Percentiles rank a stretch among this genome's conserved stretches.
Conservation (phyloP, 2,329 filamentous ascomycete species). For the Paramyrothecium roridum region DNA sequence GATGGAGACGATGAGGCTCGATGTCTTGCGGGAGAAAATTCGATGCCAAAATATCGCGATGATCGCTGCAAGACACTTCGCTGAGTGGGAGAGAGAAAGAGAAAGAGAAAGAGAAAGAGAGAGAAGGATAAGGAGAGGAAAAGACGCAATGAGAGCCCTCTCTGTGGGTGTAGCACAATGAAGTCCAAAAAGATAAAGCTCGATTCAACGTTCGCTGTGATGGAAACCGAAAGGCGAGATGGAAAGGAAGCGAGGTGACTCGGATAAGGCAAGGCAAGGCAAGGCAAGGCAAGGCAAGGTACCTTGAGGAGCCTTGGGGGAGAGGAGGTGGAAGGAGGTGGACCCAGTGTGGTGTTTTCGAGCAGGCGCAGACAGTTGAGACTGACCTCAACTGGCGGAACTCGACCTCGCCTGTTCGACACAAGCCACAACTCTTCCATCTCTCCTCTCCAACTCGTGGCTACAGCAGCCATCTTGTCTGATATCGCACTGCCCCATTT, state of each 20-base stretch:
- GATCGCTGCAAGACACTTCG: background rate
- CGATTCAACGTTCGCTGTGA: background rate
- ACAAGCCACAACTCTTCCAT: too few relatives aligned
- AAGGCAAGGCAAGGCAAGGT: too few relatives aligned
- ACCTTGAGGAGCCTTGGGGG: too few relatives aligned
- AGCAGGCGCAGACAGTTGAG: too few relatives aligned
- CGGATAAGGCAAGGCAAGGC: too few relatives aligned
- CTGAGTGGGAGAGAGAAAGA: background rate
- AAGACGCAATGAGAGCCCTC: background rate
- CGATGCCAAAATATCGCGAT: background rate
- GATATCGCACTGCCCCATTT: too few relatives aligned
- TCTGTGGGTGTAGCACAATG: background rate
- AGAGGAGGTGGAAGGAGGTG: background rate
- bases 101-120: background rate
- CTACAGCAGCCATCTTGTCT: too few relatives aligned
- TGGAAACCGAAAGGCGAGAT: background rate
- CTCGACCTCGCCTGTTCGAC: too few relatives aligned
- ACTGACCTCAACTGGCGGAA: too few relatives aligned
- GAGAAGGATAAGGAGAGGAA: too few relatives aligned
- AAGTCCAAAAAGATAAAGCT: background rate
- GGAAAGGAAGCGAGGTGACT: background rate
- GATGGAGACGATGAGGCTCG: background rate
- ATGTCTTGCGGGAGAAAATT: background rate
- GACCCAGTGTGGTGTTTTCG: too few relatives aligned
- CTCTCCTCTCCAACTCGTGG: too few relatives aligned